phyloP scores from a whole-genome alignment of 1,284 basidiomycete genomes.

The Paramarasmius palmivorus region DNA sequence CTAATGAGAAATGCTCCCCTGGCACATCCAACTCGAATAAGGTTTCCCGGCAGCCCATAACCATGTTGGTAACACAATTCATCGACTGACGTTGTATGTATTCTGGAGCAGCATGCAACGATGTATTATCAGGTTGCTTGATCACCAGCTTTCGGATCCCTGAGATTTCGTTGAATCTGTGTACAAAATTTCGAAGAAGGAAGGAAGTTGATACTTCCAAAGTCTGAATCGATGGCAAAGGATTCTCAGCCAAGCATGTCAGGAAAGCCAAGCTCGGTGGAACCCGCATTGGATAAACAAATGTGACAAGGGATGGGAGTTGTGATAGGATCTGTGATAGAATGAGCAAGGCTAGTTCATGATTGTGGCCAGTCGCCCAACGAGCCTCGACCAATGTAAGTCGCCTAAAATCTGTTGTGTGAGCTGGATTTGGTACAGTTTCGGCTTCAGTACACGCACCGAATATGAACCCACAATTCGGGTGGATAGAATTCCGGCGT shows the following conservation, averaged over 20 bases:
- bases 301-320: constrained; percentile 2
- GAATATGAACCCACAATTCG: constrained; percentile 11
- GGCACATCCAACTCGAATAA: constrained; percentile 10
- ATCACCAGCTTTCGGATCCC: constrained; percentile 8
- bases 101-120: constrained; percentile 9
- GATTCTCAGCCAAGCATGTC: neutral
- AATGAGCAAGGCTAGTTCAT: neutral
- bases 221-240: constrained; percentile 1
- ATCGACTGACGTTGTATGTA: constrained; percentile 4
- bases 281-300: constrained; percentile 1
- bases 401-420: neutral
- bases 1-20: constrained; percentile 11
- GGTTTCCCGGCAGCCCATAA: constrained; percentile 7
- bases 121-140: constrained; percentile 5
- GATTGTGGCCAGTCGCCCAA: neutral
- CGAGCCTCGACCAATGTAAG: neutral
- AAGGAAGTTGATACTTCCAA: constrained; percentile 11
- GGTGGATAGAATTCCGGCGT: constrained; percentile 7
- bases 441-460: neutral
- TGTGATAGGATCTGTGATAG: constrained; percentile 8
- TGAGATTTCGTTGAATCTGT: neutral
- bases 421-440: no score
- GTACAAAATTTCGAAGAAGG: constrained; percentile 1
- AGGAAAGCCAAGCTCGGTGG: constrained; percentile 6
- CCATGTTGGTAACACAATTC: constrained; percentile 10